Conservation (phyloP, 2,329 filamentous ascomycete genomes). For the Shiraia bambusicola region DNA sequence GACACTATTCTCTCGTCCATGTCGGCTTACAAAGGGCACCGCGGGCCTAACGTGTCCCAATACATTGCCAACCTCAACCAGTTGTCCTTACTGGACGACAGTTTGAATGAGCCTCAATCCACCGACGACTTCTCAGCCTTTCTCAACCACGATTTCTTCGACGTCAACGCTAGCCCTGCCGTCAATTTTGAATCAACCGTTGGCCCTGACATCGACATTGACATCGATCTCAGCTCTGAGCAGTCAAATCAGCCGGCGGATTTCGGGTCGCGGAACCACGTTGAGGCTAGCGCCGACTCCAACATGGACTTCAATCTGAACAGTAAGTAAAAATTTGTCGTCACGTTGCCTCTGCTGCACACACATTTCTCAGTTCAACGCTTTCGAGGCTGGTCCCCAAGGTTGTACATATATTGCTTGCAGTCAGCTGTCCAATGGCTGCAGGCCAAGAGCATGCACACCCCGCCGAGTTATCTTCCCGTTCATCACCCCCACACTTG, state of each 20-base stretch:
- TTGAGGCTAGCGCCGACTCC: constrained; percentile 19
- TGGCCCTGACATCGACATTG: constrained; percentile 35
- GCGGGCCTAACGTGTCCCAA: constrained; percentile 83
- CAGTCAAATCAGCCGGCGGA: constrained; percentile 14
- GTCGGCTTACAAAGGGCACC: constrained; percentile 74
- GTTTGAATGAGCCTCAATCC: constrained; percentile 32
- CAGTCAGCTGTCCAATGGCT: constrained; percentile 25
- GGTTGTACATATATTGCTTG: constrained; percentile 17
- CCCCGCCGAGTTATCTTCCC: constrained; percentile 30
- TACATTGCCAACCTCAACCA: constrained; percentile 86
- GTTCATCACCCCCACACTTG: constrained; percentile 31
- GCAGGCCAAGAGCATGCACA: constrained; percentile 19
- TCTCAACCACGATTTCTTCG: constrained; percentile 61
- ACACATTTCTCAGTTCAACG: constrained; percentile 7
- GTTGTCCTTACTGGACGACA: constrained; percentile 50
- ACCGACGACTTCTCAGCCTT: constrained; percentile 56
- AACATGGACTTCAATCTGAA: constrained; percentile 41
- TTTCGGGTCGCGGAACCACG: constrained; percentile 17
- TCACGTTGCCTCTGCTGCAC: constrained; percentile 11
- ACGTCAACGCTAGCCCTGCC: constrained; percentile 59
- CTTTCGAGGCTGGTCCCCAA: constrained; percentile 15
- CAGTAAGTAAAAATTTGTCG: constrained; percentile 28
- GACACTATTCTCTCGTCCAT: constrained; percentile 48
- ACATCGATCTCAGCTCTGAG: constrained; percentile 32
- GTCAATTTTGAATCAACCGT: constrained; percentile 28